These are phyloP conservation scores for Massariosphaeria phaeospora DNA, from an alignment of 495 filamentous ascomycete genomes.

Conservation along the genomic window DNA sequence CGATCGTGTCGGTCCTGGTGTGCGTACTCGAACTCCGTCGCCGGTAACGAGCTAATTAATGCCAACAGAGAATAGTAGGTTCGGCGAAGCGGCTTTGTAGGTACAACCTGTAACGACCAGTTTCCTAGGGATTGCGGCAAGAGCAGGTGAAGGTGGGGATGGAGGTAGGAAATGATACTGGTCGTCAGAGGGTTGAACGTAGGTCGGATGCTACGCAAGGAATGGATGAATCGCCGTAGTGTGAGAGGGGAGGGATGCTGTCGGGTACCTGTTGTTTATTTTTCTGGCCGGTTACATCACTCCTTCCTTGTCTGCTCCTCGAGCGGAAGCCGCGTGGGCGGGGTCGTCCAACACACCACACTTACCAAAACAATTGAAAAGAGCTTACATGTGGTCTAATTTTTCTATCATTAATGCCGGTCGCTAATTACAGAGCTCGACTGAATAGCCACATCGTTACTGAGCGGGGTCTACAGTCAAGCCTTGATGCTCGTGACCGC, in stretches of 20 bases:
- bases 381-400: too few species aligned
- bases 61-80: too few species aligned
- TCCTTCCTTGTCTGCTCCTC: neutral
- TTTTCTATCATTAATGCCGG: too few species aligned
- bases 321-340: too few species aligned
- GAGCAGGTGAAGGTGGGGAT: neutral
- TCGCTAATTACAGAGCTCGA: too few species aligned
- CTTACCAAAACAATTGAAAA: too few species aligned
- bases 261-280: neutral
- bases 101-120: neutral
- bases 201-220: neutral
- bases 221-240: neutral
- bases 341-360: too few species aligned
- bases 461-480: slow-evolving; percentile 14
- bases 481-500: slow-evolving; percentile 7
- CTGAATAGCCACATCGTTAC: too few species aligned
- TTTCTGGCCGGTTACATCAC: neutral
- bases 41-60: too few species aligned
- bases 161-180: neutral
- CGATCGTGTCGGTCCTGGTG: too few species aligned
- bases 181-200: neutral
- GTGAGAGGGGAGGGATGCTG: neutral
- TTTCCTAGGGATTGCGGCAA: neutral
- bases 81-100: too few species aligned
- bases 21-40: too few species aligned